phyloP scores from a whole-genome alignment of 192 early-diverging fungal species.

The Coemansia reversa region DNA sequence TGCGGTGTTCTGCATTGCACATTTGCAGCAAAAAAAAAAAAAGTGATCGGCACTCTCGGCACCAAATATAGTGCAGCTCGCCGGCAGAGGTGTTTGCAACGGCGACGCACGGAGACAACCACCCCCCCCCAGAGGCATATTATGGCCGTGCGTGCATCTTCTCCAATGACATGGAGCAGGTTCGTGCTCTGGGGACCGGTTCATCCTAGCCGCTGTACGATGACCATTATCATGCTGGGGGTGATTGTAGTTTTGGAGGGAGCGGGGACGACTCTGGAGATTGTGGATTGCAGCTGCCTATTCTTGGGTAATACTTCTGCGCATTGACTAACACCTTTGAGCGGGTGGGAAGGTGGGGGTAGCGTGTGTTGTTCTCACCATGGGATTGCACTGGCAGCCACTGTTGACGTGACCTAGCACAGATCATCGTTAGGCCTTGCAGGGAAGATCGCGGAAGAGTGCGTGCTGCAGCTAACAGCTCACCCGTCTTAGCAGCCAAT shows the following conservation, averaged over 20 bases:
- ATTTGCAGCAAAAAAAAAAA: background rate
- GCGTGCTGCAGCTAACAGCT: background rate
- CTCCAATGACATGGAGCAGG: background rate
- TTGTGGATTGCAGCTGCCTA: background rate
- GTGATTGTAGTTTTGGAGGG: background rate
- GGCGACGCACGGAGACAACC: background rate
- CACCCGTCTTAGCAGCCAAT: conserved; percentile 9
- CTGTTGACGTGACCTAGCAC: conserved; percentile 3
- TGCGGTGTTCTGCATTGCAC: background rate
- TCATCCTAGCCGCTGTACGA: background rate
- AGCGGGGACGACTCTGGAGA: background rate
- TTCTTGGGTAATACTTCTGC: background rate
- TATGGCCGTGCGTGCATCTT: background rate
- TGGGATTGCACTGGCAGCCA: background rate
- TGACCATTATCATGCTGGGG: background rate
- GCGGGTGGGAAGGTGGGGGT: background rate
- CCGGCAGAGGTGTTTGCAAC: background rate
- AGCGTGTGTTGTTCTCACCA: background rate
- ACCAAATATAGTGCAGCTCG: too few relatives aligned
- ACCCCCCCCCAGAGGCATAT: background rate
- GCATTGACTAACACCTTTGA: background rate
- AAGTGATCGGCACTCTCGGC: background rate
- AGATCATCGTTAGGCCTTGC: background rate
- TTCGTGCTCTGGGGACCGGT: background rate
- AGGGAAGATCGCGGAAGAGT: background rate